Evolutionary conservation across 768 basidiomycete species (phyloP).

Genomic region (Mycena chlorophos): DNA sequence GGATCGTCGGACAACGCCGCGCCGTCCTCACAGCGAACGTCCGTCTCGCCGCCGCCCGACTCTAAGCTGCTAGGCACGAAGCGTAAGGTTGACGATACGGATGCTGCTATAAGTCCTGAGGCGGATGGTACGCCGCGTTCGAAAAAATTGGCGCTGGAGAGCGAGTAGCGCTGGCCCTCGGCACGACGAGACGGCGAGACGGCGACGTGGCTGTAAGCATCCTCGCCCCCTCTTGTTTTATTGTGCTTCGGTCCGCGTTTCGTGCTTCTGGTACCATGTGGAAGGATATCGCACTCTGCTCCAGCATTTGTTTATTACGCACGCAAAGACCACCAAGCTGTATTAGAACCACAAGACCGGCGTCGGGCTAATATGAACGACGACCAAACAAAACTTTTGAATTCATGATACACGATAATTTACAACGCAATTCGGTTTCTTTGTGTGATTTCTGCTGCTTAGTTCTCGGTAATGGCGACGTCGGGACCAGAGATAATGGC

Average conservation of each 20-base stretch:
- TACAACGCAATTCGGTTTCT: constrained; percentile 5
- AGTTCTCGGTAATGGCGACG: constrained; percentile 45
- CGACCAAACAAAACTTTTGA: no score
- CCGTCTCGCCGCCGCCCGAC: constrained; percentile 53
- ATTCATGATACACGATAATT: neutral
- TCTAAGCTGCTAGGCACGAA: constrained; percentile 60
- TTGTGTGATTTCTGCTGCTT: constrained; percentile 8
- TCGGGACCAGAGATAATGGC: constrained; percentile 84
- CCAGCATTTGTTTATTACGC: neutral
- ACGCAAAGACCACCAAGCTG: neutral
- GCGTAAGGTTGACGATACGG: constrained; percentile 70
- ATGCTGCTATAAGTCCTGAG: constrained; percentile 40
- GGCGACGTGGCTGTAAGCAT: constrained; percentile 24
- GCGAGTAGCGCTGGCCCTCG: no score
- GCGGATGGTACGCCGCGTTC: constrained; percentile 57
- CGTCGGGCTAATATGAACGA: no score
- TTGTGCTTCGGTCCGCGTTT: constrained; percentile 28
- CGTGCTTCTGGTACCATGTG: constrained; percentile 27
- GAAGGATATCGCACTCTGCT: neutral
- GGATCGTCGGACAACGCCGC: constrained; percentile 38
- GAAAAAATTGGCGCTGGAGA: constrained; percentile 61
- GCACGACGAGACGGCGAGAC: no score
- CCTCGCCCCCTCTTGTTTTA: constrained; percentile 25
- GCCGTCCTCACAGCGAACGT: constrained; percentile 41
- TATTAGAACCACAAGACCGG: constrained; percentile 1